phyloP scores from a whole-genome alignment of 257 asterid species.

The Solanum etuberosum region DNA sequence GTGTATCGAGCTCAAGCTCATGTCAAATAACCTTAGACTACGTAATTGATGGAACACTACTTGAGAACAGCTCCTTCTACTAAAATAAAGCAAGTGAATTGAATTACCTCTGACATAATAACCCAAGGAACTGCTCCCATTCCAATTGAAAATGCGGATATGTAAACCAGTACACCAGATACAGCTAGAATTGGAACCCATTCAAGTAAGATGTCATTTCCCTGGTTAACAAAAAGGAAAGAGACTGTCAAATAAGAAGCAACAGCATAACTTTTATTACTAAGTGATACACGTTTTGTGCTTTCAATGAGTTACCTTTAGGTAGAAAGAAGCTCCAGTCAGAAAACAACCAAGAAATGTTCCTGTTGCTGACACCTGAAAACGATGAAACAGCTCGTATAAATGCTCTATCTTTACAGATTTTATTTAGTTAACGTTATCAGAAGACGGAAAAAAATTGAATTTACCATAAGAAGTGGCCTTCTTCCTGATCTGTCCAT shows the following conservation, averaged over 20 bases:
- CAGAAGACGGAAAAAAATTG: neutral
- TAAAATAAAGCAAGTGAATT: neutral
- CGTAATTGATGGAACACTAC: neutral
- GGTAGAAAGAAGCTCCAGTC: conserved; percentile 59
- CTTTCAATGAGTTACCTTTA: conserved; percentile 32
- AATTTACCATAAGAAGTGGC: conserved; percentile 59
- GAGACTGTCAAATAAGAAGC: neutral
- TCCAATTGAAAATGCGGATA: conserved; percentile 66
- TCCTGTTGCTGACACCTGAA: conserved; percentile 71
- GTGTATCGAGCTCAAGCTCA: neutral
- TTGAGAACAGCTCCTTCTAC: neutral
- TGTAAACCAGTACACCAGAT: conserved; percentile 73
- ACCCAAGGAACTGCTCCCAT: conserved; percentile 95
- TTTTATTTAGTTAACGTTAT: neutral
- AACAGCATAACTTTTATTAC: neutral
- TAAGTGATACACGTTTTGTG: neutral
- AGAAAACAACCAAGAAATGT: conserved; percentile 58
- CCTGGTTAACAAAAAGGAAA: conserved; percentile 25
- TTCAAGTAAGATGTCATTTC: conserved; percentile 28
- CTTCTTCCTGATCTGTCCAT: conserved; percentile 82
- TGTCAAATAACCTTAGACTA: neutral
- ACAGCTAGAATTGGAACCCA: conserved; percentile 51
- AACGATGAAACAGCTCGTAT: neutral
- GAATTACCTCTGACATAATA: conserved; percentile 78
- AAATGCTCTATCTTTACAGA: neutral